Evolutionary conservation across 352 stramenopile species (phyloP).

Genomic region (Globisporangium sylvaticum): DNA sequence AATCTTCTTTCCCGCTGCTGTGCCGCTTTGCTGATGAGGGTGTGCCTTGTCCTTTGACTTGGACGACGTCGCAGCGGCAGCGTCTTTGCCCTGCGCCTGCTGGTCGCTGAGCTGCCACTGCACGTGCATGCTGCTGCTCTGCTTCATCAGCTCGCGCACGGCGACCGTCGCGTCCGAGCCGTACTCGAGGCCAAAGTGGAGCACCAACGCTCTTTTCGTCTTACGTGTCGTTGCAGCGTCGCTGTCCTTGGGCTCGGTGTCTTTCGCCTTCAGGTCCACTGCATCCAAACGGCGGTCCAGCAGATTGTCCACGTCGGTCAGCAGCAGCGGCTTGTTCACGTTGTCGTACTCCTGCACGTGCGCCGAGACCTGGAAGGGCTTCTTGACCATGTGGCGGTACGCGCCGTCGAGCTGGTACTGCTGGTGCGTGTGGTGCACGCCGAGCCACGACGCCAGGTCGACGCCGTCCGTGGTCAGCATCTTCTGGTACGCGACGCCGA

Average conservation of each 20-base stretch:
- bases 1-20: slow-evolving; percentile 8
- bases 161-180: slow-evolving; percentile 91
- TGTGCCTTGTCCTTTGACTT: not conserved
- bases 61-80: not conserved
- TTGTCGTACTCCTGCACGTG: slow-evolving; percentile 87
- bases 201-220: slow-evolving; percentile 38
- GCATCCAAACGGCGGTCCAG: slow-evolving; percentile 6
- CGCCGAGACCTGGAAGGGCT: slow-evolving; percentile 76
- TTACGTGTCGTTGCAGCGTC: slow-evolving; percentile 1
- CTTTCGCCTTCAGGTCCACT: not conserved
- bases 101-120: slow-evolving; percentile 49
- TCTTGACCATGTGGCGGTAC: slow-evolving; percentile 91
- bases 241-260: not conserved
- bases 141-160: slow-evolving; percentile 94
- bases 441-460: slow-evolving; percentile 36
- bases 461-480: slow-evolving; percentile 56
- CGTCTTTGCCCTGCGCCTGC: not conserved
- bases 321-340: slow-evolving; percentile 82
- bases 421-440: slow-evolving; percentile 34
- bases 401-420: slow-evolving; percentile 75
- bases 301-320: slow-evolving; percentile 85
- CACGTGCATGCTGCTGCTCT: slow-evolving; percentile 80
- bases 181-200: slow-evolving; percentile 61
- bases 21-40: not conserved
- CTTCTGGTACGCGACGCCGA: slow-evolving; percentile 44